Conservation (phyloP, 2,329 filamentous ascomycete genomes). For the Clonostachys rosea region DNA sequence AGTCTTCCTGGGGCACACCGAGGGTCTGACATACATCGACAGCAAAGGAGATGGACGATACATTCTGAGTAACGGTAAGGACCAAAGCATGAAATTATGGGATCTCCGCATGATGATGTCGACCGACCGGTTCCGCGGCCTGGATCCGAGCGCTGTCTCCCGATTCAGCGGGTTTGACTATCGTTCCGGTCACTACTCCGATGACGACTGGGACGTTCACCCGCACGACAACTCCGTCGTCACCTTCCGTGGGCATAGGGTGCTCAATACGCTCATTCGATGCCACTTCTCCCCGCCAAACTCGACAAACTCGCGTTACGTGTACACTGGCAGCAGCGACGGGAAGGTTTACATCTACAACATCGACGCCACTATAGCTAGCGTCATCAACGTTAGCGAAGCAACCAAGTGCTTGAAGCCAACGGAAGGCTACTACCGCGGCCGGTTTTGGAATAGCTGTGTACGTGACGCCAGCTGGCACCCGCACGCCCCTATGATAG, state of each 20-base stretch:
- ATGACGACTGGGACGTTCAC: conserved; percentile 52
- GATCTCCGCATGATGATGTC: conserved; percentile 87
- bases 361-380: conserved; percentile 79
- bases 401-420: conserved; percentile 63
- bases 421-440: conserved; percentile 46
- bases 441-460: conserved; percentile 62
- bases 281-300: conserved; percentile 91
- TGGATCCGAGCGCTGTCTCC: conserved; percentile 51
- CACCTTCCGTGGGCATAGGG: conserved; percentile 86
- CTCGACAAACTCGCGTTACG: conserved; percentile 84
- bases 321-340: conserved; percentile 87
- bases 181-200: conserved; percentile 62
- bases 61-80: conserved; percentile 89
- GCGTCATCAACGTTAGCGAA: conserved; percentile 70
- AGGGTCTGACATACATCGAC: conserved; percentile 65
- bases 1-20: conserved; percentile 62
- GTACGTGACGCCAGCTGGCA: conserved; percentile 91
- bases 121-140: conserved; percentile 54
- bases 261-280: conserved; percentile 84
- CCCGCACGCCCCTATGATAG: conserved; percentile 76
- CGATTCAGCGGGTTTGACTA: conserved; percentile 66
- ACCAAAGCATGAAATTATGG: conserved; percentile 97
- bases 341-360: conserved; percentile 92
- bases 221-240: conserved; percentile 89
- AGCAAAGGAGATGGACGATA: conserved; percentile 72